phyloP scores from a whole-genome alignment of 2,329 filamentous ascomycete species.

The Aspergillus sergii region DNA sequence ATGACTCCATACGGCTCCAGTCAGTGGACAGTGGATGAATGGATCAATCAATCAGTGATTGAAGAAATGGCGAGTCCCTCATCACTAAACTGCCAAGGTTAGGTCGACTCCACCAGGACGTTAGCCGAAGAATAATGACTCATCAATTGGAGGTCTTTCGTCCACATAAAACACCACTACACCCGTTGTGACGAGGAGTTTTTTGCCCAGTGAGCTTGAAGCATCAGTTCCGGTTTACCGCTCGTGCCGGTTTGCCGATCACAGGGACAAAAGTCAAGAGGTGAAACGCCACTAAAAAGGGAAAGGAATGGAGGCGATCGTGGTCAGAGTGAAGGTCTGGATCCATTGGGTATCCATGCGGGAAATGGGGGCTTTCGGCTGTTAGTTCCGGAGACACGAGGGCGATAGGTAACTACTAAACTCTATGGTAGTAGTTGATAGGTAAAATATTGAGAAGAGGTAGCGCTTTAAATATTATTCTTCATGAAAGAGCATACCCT shows the following conservation, averaged over 20 bases:
- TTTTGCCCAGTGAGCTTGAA: slow-evolving; percentile 5
- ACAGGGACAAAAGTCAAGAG: slow-evolving; percentile 4
- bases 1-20: slow-evolving; percentile 1
- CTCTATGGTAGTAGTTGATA: background rate
- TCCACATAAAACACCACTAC: background rate
- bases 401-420: background rate
- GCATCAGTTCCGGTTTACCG: slow-evolving; percentile 17
- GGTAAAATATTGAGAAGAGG: background rate
- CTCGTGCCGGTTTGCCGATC: slow-evolving; percentile 39
- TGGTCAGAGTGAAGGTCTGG: slow-evolving; percentile 1
- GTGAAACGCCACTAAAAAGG: background rate
- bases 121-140: background rate
- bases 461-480: background rate
- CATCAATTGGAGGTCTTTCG: background rate
- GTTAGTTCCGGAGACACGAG: background rate
- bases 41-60: background rate
- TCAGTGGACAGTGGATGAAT: background rate
- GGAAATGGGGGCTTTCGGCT: slow-evolving; percentile 1
- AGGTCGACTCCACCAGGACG: background rate
- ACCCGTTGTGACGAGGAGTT: background rate
- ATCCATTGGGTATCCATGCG: slow-evolving; percentile 16
- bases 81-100: background rate
- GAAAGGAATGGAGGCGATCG: background rate
- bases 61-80: background rate
- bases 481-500: background rate